Evolutionary conservation across 2,329 filamentous ascomycete genomes (phyloP), one percentile per base, ranked within the genome.

Genomic region (Exophiala sideris): DNA sequence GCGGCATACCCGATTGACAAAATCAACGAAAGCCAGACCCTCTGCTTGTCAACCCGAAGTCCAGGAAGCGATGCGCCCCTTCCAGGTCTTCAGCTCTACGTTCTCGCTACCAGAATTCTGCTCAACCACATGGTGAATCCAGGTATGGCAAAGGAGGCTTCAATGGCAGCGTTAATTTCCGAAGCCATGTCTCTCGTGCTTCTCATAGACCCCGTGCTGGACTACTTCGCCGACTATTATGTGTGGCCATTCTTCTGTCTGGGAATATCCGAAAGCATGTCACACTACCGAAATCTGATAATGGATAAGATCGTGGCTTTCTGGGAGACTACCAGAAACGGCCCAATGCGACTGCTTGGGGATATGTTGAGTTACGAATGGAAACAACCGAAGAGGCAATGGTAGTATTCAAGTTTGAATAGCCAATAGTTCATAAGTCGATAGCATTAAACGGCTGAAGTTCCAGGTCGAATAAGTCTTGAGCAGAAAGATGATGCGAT

Each of bases 151-250:
- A 20, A 21, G 14, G n/a, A 35, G 3, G 29, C 16, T 2, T 49
- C 45, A 5, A 12, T 20, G 5, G 9, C 18, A 18, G 33, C 2
- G 12, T 51, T 66, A 18, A 42, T 62, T 3, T 35, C 39, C 6
- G 57, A 63, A n/a, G 59, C 46, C 0, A 48, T 66, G 34, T 8
- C 14, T 3, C 39, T 61, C 1, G 55, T 62, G 12, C 42, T 29
- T n/a, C 44, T 44, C 11, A 45, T 65, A 1, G 50, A 61, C 7
- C 64, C 65, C 1, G 48, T 42, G 1, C 29, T 42, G 5, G 64
- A 66, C 33, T 66, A 66, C 34, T 66, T 60, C 40, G 64, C 64
- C 5, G 64, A 66, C 38, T 66, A 66, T 41, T 66, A 66, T 32
- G 57, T 59, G 39, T 66, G 65, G 64, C 64, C 64, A 3, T 55